Evolutionary conservation across 2,329 filamentous ascomycete genomes (phyloP).

Genomic region (Colletotrichum falcatum): DNA sequence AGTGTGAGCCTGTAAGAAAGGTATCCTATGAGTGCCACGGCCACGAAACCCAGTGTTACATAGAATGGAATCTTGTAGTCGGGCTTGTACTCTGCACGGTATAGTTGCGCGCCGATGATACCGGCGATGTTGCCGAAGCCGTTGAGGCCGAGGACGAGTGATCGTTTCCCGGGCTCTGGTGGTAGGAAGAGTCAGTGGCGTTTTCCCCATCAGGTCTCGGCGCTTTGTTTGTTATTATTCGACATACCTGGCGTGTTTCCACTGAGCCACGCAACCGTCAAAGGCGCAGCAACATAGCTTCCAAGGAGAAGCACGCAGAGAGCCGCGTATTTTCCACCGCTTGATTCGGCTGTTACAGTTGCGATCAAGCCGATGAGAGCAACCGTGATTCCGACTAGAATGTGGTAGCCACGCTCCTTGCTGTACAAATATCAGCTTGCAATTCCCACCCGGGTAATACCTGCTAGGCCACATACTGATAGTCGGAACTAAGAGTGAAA

Average conservation of each 20-base stretch:
- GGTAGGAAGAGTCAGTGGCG: background rate
- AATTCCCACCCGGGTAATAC: background rate
- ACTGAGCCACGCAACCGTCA: conserved; percentile 50
- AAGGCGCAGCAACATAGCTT: conserved; percentile 48
- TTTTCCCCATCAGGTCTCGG: background rate
- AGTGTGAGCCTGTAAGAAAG: conserved; percentile 47
- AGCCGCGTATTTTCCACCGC: conserved; percentile 44
- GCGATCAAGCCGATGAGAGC: conserved; percentile 46
- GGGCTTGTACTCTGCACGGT: conserved; percentile 48
- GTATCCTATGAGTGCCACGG: conserved; percentile 48
- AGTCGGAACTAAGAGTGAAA: conserved; percentile 49
- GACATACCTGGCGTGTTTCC: conserved; percentile 47
- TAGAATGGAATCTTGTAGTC: conserved; percentile 49
- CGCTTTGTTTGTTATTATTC: too few relatives aligned
- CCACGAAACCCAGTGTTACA: conserved; percentile 48
- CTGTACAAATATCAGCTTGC: conserved; percentile 1
- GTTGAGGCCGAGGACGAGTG: conserved; percentile 50
- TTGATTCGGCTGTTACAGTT: conserved; percentile 43
- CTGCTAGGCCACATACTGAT: conserved; percentile 25
- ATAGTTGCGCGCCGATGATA: conserved; percentile 48
- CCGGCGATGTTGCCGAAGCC: conserved; percentile 52
- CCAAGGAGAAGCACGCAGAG: conserved; percentile 50
- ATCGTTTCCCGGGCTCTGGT: conserved; percentile 48
- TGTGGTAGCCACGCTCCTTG: conserved; percentile 48
- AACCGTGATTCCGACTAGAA: conserved; percentile 46